Conservation (phyloP, 148 eudicot species). For the Rhododendron williamsianum region DNA sequence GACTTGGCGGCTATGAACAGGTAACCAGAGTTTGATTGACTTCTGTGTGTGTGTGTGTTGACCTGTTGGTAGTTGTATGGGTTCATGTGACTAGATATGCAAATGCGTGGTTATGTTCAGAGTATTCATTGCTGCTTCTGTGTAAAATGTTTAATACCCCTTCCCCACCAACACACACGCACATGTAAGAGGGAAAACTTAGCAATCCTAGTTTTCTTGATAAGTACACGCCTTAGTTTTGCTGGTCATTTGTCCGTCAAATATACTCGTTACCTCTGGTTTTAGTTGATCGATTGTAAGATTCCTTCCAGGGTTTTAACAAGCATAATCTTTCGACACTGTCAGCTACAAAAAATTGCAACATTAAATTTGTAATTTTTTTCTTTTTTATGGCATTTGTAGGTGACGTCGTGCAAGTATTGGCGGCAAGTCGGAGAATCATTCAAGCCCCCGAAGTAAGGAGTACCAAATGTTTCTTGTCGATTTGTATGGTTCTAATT, state of each 20-base stretch:
- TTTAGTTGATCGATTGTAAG: not conserved
- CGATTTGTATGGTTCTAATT: not conserved
- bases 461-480: slow-evolving; percentile 7
- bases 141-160: not conserved
- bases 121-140: not conserved
- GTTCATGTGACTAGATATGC: not conserved
- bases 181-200: not conserved
- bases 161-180: not conserved
- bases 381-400: slow-evolving; percentile 7
- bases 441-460: slow-evolving; percentile 59
- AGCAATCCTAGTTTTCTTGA: not conserved
- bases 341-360: not conserved
- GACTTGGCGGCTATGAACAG: slow-evolving; percentile 56
- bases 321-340: not conserved
- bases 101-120: not conserved
- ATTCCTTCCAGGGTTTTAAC: not conserved
- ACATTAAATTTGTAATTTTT: not conserved
- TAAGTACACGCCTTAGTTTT: not conserved
- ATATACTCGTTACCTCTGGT: not conserved
- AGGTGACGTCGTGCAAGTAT: slow-evolving; percentile 53
- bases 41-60: not conserved
- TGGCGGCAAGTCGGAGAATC: slow-evolving; percentile 63
- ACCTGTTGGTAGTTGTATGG: not conserved
- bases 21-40: slow-evolving; percentile 8
- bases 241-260: not conserved